Percentiles rank a stretch among this genome's conserved stretches.
Conservation (phyloP, 495 filamentous ascomycete species). For the Melanomma pulvis-pyrius region DNA sequence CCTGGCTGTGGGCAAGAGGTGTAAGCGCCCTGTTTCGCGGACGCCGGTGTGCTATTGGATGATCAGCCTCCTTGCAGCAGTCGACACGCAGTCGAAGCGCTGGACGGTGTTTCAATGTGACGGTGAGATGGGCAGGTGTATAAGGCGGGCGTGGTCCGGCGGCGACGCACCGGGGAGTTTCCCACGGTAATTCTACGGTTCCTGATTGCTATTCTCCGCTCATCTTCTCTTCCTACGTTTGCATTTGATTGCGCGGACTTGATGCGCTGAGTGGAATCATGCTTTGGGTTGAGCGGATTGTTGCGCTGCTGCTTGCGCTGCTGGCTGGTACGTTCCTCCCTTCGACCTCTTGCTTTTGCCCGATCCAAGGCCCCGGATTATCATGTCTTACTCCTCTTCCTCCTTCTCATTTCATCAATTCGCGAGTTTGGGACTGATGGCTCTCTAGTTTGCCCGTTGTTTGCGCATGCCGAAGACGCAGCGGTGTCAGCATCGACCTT, state of each 20-base stretch:
- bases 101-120: constrained; percentile 33
- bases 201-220: not conserved
- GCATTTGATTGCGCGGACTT: not conserved
- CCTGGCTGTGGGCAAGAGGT: constrained; percentile 4
- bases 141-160: constrained; percentile 17
- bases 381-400: too few relatives aligned
- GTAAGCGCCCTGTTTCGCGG: constrained; percentile 28
- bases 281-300: not conserved
- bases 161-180: not conserved
- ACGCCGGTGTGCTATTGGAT: not conserved
- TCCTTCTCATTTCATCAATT: not conserved
- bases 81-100: constrained; percentile 23
- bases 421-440: not conserved
- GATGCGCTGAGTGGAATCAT: constrained; percentile 1
- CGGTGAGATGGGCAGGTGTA: constrained; percentile 23
- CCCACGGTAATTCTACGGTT: not conserved
- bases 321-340: constrained; percentile 2
- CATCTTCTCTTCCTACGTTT: not conserved
- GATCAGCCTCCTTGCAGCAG: constrained; percentile 1
- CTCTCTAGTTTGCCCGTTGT: constrained; percentile 10
- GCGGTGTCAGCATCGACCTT: constrained; percentile 29
- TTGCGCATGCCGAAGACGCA: constrained; percentile 15
- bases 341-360: not conserved
- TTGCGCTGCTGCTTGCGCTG: constrained; percentile 10
- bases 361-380: too few relatives aligned